Conservation (phyloP, 2,329 filamentous ascomycete genomes). For the Penicillium freii region DNA sequence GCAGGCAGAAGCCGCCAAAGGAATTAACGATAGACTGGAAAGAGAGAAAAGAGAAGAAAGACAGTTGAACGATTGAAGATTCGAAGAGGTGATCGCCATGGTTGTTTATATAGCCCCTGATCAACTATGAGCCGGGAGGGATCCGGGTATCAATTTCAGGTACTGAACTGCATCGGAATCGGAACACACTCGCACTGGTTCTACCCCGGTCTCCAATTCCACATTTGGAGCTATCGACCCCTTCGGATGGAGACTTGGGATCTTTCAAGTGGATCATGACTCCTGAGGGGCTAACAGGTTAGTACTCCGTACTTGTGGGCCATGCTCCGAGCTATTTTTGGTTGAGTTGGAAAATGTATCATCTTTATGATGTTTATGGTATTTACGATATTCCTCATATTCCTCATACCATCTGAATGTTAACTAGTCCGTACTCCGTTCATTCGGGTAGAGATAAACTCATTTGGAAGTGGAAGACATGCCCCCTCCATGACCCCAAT, state of each 20-base stretch:
- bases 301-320: conserved; percentile 8
- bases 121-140: conserved; percentile 1
- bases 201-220: conserved; percentile 26
- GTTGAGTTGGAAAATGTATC: conserved; percentile 16
- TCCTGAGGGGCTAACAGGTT: conserved; percentile 11
- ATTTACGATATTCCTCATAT: not conserved
- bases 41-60: conserved; percentile 22
- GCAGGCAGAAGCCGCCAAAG: conserved; percentile 19
- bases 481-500: not conserved
- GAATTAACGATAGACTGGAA: conserved; percentile 37
- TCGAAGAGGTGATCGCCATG: conserved; percentile 21
- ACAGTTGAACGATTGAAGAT: conserved; percentile 1
- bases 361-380: not conserved
- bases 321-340: conserved; percentile 14
- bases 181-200: conserved; percentile 7
- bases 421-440: not conserved
- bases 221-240: conserved; percentile 23
- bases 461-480: not conserved
- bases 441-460: not conserved
- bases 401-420: not conserved
- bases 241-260: conserved; percentile 17
- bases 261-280: conserved; percentile 18
- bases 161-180: not conserved
- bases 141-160: conserved; percentile 4
- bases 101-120: conserved; percentile 40